Base-by-base conservation (phyloP, 768 basidiomycete species). In the Termitomyces sp. region DNA sequence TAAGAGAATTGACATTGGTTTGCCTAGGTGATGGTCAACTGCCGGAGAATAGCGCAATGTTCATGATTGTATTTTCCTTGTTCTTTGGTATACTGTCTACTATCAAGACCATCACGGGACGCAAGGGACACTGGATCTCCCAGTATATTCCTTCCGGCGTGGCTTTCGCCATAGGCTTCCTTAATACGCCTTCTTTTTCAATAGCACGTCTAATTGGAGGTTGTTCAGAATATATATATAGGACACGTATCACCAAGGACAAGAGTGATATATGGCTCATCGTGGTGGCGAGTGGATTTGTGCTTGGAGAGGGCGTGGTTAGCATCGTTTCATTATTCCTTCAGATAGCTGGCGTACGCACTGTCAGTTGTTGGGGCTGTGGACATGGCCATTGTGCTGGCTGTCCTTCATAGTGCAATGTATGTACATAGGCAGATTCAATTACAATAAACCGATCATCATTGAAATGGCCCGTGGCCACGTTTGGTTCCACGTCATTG, bases 181-280 rank as follows among this genome's bases (percentile, higher is more conserved):
- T 98, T 64, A 98, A 98, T 65, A 93, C 94, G 0, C 96, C 96
- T 3, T 90, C 88, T 3, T 98, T 98, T 74, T 91, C 93, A 6
- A 79, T 98, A 55, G 93, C 96, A 1, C 84, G 96, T 50, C 75
- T 98, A 30, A 77, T 96, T 53, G 96, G 96, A 37, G 96, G 96
- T 2, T 67, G 90, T 58, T 70, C 90, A 60, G 93, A 96, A 62
- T 82, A 87, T 62, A 65, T 81, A 26, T 92, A 86, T 63, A 79
- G 82, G 58, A 78, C 71, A 24, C 71, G 75, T 37, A 71, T 74
- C 63, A 74, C 77, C 24, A 81, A 76, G 58, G 78, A 81, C 56
- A 71, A 71, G 26, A 74, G 75, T 54, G 86, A 87, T 56, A 90
- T 93, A 55, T 74, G 81, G 32, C 71, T 95, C 35, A 87, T 98